These are phyloP conservation scores for Hygrocybe punicea DNA, from an alignment of 768 basidiomycete genomes.

Conservation along the genomic window DNA sequence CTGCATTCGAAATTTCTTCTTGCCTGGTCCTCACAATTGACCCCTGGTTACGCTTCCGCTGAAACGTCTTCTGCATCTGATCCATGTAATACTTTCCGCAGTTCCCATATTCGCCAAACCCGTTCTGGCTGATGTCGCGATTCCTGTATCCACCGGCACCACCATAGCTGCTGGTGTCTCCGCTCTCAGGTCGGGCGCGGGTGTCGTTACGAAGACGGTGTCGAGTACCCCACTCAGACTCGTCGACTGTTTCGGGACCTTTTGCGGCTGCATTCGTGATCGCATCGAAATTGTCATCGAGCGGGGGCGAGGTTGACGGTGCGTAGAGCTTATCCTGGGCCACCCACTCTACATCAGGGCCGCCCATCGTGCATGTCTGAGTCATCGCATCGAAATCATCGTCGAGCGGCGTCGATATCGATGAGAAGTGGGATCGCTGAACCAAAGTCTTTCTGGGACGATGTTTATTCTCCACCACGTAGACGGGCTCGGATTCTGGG, in stretches of 20 bases:
- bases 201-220: not conserved
- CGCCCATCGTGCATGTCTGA: conserved; percentile 24
- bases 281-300: conserved; percentile 42
- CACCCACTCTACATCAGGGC: conserved; percentile 21
- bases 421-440: conserved; percentile 38
- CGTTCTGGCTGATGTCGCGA: not conserved
- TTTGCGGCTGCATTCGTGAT: conserved; percentile 20
- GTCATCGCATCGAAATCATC: conserved; percentile 43
- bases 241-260: not conserved
- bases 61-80: too few species aligned
- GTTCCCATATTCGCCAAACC: too few species aligned
- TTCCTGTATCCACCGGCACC: not conserved
- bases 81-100: too few species aligned
- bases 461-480: conserved; percentile 32
- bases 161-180: not conserved
- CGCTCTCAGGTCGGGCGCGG: not conserved
- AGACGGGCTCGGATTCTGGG: not conserved
- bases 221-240: not conserved
- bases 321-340: conserved; percentile 12
- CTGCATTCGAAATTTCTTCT: not conserved
- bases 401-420: conserved; percentile 38
- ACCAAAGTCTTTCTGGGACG: conserved; percentile 37
- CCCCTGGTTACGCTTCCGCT: too few species aligned
- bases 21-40: too few species aligned
- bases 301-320: conserved; percentile 27